Conservation (phyloP, 345 rosid genomes). For the Cardamine resedifolia region DNA sequence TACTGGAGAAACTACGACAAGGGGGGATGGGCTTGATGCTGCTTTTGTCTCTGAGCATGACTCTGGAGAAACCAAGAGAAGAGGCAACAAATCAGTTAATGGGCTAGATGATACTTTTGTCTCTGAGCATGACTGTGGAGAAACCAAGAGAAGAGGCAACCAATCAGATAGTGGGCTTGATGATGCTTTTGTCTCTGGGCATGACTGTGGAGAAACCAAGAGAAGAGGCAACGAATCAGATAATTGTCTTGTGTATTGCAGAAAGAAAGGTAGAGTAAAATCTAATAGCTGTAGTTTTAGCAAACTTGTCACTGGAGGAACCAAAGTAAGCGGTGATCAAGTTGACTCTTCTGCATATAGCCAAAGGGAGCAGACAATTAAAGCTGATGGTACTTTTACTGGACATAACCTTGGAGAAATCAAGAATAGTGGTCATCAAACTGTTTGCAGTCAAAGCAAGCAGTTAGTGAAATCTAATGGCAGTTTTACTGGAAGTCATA, state of each 20-base stretch:
- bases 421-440: slow-evolving; percentile 28
- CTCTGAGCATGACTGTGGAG: slow-evolving; percentile 20
- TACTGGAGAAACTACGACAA: slow-evolving; percentile 11
- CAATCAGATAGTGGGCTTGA: slow-evolving; percentile 22
- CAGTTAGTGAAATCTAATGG: slow-evolving; percentile 33
- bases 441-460: slow-evolving; percentile 46
- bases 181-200: slow-evolving; percentile 22
- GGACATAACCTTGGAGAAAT: slow-evolving; percentile 9
- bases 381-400: slow-evolving; percentile 16
- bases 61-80: slow-evolving; percentile 28
- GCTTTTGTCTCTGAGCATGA: slow-evolving; percentile 15
- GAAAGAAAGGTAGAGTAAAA: slow-evolving; percentile 27
- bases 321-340: slow-evolving; percentile 20
- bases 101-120: slow-evolving; percentile 19
- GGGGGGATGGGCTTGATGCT: slow-evolving; percentile 22
- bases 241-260: slow-evolving; percentile 25
- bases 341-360: slow-evolving; percentile 14
- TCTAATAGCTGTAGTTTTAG: slow-evolving; percentile 13
- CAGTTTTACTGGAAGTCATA: slow-evolving; percentile 35
- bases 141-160: slow-evolving; percentile 27
- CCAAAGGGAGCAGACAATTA: slow-evolving; percentile 18
- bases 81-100: slow-evolving; percentile 15
- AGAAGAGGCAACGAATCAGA: slow-evolving; percentile 22
- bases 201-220: slow-evolving; percentile 26
- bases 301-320: slow-evolving; percentile 17